Base-by-base conservation (phyloP, 768 basidiomycete species). In the Panaeolus cyanescens region DNA sequence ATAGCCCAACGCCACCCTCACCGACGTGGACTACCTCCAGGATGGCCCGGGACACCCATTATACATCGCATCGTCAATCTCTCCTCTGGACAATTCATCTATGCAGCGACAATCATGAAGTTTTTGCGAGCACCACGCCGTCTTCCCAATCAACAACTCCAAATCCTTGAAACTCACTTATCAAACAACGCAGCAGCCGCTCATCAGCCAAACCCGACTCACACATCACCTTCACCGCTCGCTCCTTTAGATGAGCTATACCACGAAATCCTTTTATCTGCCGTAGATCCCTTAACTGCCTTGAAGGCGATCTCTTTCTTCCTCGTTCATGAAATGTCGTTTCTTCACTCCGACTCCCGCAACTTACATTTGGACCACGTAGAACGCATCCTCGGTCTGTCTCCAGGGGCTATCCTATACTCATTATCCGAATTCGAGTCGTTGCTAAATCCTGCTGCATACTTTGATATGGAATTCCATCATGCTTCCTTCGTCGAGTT, bases 11-110 rank as follows among this genome's bases (percentile, higher is more conserved):
- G 10, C 7, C 40, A 42, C 19, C 40, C 40, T 6, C 10, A 13
- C 17, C 10, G 40, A 4, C 5, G 13, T 7, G 8, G 1, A 7
- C 40, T 42, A 7, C 40, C 40, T 1, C 19, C 40, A 9, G 40
- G 22, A 1, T 42, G 40, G 40, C 40, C 40, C 20, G 40, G 40
- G 5, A 8, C 4, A 9, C 20, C 9, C 19, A 13, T 25, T 8
- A 42, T 42, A 5, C 13, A 8, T 2, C 7, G 7, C 9, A 42
- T 42, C 20, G 3, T 65, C 4, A 6, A 39, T 3, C 62, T 60
- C 15, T 56, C 64, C 1, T 65, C 64, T 1, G 58, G 58, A 17
- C 61, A 65, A 28, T 65, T 65, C 32, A 63, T 63, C 22, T 65
- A 62, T 25, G 59, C 62, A 4, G 31, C 59, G 15, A 65, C 64